Percentiles rank a stretch among this genome's conserved stretches.
phyloP scores from a whole-genome alignment of 371 early-diverging fungal genomes.

The Smittium mucronatum region DNA sequence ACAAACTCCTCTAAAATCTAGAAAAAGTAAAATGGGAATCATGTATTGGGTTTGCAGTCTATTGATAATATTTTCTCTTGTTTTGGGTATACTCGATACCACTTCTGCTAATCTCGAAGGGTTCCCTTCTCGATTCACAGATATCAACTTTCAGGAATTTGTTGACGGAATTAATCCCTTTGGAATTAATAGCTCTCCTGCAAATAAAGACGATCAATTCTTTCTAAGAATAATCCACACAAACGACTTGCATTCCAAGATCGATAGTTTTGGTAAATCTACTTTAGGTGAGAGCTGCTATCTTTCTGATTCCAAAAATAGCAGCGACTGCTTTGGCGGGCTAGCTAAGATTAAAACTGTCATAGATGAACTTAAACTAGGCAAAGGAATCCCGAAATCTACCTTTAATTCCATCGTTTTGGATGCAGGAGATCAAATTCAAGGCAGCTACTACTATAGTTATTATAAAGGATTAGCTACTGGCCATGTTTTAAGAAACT shows the following conservation, averaged over 20 bases:
- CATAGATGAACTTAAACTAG: slow-evolving; percentile 31
- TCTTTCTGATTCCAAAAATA: slow-evolving; percentile 31
- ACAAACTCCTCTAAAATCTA: not conserved
- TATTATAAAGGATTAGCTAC: slow-evolving; percentile 36
- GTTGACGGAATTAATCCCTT: not conserved
- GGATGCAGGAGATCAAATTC: slow-evolving; percentile 58
- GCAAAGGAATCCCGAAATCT: slow-evolving; percentile 8
- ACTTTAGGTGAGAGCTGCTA: slow-evolving; percentile 29
- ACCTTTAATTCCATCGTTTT: slow-evolving; percentile 34
- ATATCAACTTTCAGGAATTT: not conserved
- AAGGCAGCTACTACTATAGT: slow-evolving; percentile 48
- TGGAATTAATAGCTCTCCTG: not conserved
- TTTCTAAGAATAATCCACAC: slow-evolving; percentile 42
- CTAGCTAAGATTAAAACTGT: slow-evolving; percentile 42
- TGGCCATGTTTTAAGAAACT: slow-evolving; percentile 40
- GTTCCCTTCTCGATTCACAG: not conserved
- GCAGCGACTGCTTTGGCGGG: slow-evolving; percentile 44
- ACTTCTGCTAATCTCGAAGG: not conserved
- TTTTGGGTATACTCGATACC: not conserved
- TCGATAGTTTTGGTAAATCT: slow-evolving; percentile 38
- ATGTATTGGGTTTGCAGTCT: not conserved
- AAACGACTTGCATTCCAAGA: slow-evolving; percentile 51
- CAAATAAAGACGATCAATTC: not conserved
- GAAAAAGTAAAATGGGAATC: not conserved
- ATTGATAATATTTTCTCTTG: slow-evolving; percentile 1